Evolutionary conservation across 2,329 filamentous ascomycete species (phyloP).

Genomic region (Tolypocladium pustulatum): DNA sequence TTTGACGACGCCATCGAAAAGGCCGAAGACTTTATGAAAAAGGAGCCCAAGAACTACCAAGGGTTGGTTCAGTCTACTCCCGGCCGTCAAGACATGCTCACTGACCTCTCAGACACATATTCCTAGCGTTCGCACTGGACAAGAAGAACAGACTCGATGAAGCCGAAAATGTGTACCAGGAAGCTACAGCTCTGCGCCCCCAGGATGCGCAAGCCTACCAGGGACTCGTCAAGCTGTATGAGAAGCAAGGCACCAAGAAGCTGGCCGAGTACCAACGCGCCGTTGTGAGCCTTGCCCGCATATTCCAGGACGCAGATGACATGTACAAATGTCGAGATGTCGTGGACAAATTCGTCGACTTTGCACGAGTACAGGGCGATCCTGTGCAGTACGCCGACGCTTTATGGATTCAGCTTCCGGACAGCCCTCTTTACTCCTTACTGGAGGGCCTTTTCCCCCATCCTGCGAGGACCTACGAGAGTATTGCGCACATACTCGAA

Average conservation of each 20-base stretch:
- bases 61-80: slow-evolving; percentile 42
- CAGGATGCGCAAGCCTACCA: slow-evolving; percentile 82
- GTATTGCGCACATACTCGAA: slow-evolving; percentile 74
- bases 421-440: slow-evolving; percentile 67
- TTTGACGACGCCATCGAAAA: slow-evolving; percentile 66
- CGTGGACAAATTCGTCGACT: slow-evolving; percentile 70
- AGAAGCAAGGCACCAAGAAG: slow-evolving; percentile 60
- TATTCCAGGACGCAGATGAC: slow-evolving; percentile 59
- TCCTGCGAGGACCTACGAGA: slow-evolving; percentile 70
- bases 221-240: slow-evolving; percentile 76
- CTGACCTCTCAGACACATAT: slow-evolving; percentile 52
- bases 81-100: background rate
- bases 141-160: slow-evolving; percentile 62
- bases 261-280: slow-evolving; percentile 66
- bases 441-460: slow-evolving; percentile 77
- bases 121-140: slow-evolving; percentile 75
- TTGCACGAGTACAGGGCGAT: slow-evolving; percentile 63
- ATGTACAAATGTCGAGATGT: slow-evolving; percentile 54
- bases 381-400: slow-evolving; percentile 65
- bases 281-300: slow-evolving; percentile 60
- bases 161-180: slow-evolving; percentile 65
- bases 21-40: slow-evolving; percentile 57
- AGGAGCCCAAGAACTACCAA: slow-evolving; percentile 72
- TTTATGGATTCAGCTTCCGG: slow-evolving; percentile 66
- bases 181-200: slow-evolving; percentile 61